Evolutionary conservation across 495 filamentous ascomycete genomes (phyloP), one percentile per base, ranked within the genome.

Genomic region (Aspergillus bridgeri): DNA sequence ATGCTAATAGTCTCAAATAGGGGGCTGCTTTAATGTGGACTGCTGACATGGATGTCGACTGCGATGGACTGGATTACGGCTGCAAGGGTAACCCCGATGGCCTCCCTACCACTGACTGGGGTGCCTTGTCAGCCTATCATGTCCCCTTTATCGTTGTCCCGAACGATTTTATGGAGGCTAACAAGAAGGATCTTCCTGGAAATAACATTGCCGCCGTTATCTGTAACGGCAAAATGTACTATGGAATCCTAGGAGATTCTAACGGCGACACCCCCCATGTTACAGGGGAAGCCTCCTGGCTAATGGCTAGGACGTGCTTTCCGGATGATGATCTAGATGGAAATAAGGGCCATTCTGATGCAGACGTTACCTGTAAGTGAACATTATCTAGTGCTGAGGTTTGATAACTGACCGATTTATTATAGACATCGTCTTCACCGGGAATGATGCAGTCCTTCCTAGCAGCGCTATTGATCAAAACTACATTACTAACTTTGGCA

Each of bases 31-130:
- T 68, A 47, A 65, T 68, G 29, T 75, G 63, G 62, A 51, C 71
- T 0, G 71, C 73, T 0, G 71, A 75, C 43, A 75, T 75, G 73
- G 71, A 75, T 54, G 69, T 74, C 0, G 73, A 75, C 55, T 75
- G 73, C 27, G 73, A 75, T 51, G 73, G 73, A 3, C 56, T 73
- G 5, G 64, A 74, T 48, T 67, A 66, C 29, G 52, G 60, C 22
- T 75, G 73, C 60, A 60, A 61, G 71, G 69, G 68, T n/a, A 74
- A 75, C 55, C 58, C 52, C 7, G 71, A 75, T 27, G 73, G 73
- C 8, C 68, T 62, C 18, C 18, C 54, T 2, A 2, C 65, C 17
- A 75, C 73, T 44, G 71, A 71, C 60, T 74, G 69, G 22, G 73
- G 73, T 33, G 69, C 71, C 45, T 54, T 75, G 3, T 65, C 73